Conservation (phyloP, 495 filamentous ascomycete species). For the Rostrohypoxylon terebratum region DNA sequence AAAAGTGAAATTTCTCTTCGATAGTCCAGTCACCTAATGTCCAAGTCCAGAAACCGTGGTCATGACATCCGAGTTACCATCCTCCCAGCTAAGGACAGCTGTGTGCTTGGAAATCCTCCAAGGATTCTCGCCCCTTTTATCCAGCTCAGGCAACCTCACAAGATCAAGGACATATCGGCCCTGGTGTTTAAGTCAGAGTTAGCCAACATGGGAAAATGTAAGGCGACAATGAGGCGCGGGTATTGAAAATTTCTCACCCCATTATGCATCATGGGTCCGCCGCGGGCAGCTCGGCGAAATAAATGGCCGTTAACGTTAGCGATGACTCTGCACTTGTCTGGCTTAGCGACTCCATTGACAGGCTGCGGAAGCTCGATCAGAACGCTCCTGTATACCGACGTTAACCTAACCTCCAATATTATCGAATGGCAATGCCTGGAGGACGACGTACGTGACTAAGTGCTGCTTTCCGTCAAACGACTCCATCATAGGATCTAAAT, state of each 20-base stretch:
- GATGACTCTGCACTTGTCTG: conserved; percentile 33
- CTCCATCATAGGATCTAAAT: conserved; percentile 28
- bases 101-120: conserved; percentile 47
- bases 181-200: neutral
- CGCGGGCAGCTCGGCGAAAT: conserved; percentile 17
- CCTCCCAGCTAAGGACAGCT: conserved; percentile 23
- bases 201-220: neutral
- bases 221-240: neutral
- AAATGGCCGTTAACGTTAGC: conserved; percentile 35
- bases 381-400: conserved; percentile 26
- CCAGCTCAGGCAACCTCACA: conserved; percentile 37
- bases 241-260: conserved; percentile 31
- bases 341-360: conserved; percentile 23
- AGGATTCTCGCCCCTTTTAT: conserved; percentile 45
- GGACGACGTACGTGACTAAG: conserved; percentile 38
- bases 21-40: neutral
- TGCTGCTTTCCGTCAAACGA: conserved; percentile 46
- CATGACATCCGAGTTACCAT: conserved; percentile 39
- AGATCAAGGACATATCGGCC: conserved; percentile 39
- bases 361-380: conserved; percentile 45
- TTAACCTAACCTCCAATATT: neutral
- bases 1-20: too few species aligned
- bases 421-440: neutral
- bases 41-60: conserved; percentile 13
- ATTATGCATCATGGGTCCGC: conserved; percentile 43